Evolutionary conservation across 345 rosid genomes (phyloP).

Genomic region (Acer campestre): DNA sequence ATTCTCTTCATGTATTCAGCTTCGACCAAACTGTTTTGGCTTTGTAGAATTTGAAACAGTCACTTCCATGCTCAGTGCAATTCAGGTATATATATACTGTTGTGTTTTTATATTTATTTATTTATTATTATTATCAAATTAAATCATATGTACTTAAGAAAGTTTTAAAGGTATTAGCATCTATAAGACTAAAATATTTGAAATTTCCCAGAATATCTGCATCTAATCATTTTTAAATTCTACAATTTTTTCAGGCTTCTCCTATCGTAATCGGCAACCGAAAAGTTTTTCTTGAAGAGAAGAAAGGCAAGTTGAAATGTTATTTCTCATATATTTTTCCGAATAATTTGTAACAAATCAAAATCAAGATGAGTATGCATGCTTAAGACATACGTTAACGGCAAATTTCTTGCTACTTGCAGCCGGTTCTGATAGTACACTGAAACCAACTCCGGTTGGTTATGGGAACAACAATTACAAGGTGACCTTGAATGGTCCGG

Average conservation of each 20-base stretch:
- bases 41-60: conserved; percentile 76
- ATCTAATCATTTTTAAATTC: background rate
- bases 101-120: background rate
- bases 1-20: conserved; percentile 29
- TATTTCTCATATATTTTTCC: background rate
- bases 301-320: conserved; percentile 50
- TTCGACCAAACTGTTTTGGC: conserved; percentile 63
- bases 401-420: background rate
- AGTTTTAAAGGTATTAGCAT: no score
- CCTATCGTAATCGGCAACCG: conserved; percentile 58
- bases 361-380: background rate
- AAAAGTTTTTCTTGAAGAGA: conserved; percentile 64
- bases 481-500: background rate
- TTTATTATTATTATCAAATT: no score
- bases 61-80: conserved; percentile 59
- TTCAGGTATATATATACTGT: conserved; percentile 42
- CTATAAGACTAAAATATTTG: no score
- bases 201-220: no score
- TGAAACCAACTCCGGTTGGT: background rate
- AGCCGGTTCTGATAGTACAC: background rate
- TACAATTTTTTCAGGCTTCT: conserved; percentile 39
- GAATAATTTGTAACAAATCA: no score
- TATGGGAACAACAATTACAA: background rate
- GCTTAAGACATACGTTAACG: background rate
- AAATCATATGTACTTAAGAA: no score